Percentiles rank a stretch among this genome's conserved stretches.
Evolutionary conservation across 108 stramenopile species (phyloP).

Genomic region (Cyclostephanos tholiformis): DNA sequence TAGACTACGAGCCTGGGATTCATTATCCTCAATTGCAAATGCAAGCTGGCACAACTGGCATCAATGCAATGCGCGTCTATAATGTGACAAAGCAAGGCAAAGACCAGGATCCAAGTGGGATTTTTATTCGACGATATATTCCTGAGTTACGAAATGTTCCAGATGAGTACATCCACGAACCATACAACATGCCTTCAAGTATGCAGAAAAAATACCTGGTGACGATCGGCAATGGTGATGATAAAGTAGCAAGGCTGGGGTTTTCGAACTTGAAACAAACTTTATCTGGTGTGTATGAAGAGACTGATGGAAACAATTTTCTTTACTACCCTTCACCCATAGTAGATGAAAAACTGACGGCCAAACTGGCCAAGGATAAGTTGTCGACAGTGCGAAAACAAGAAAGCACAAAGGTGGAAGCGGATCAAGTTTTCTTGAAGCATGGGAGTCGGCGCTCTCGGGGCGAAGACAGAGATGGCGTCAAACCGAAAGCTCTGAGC

Average conservation of each 20-base stretch:
- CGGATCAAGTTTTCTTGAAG: slow-evolving; percentile 60
- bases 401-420: slow-evolving; percentile 51
- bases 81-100: slow-evolving; percentile 75
- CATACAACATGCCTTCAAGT: slow-evolving; percentile 61
- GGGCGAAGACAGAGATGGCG: slow-evolving; percentile 50
- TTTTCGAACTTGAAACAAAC: slow-evolving; percentile 19
- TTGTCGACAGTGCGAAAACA: slow-evolving; percentile 59
- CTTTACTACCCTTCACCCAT: slow-evolving; percentile 60
- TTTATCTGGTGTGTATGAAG: background rate
- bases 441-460: slow-evolving; percentile 65
- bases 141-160: slow-evolving; percentile 58
- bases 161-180: slow-evolving; percentile 66
- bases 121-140: slow-evolving; percentile 58
- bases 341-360: slow-evolving; percentile 60
- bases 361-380: slow-evolving; percentile 63
- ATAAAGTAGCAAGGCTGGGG: background rate
- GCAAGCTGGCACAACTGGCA: slow-evolving; percentile 80
- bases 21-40: slow-evolving; percentile 83
- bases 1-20: slow-evolving; percentile 74
- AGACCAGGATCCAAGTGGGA: slow-evolving; percentile 71
- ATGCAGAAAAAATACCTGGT: slow-evolving; percentile 48
- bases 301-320: background rate
- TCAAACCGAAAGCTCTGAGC: slow-evolving; percentile 48
- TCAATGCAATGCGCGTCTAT: slow-evolving; percentile 80
- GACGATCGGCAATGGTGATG: slow-evolving; percentile 25